phyloP scores from a whole-genome alignment of 2,329 filamentous ascomycete species.

The Monosporascus sp. region DNA sequence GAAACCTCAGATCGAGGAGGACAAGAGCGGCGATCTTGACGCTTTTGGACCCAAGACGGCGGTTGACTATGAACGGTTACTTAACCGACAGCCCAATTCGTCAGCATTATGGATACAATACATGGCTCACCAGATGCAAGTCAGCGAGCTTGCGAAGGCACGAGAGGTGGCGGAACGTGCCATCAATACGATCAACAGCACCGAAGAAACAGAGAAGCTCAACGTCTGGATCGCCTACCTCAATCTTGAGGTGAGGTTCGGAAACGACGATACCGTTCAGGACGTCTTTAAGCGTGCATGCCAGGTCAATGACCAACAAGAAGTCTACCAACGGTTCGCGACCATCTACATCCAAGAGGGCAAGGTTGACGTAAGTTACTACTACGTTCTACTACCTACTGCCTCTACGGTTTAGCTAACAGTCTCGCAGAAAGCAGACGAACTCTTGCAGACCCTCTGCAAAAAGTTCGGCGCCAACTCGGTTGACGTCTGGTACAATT shows the following conservation, averaged over 20 bases:
- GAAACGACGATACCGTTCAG: constrained; percentile 75
- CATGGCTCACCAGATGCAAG: constrained; percentile 96
- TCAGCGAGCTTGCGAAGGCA: constrained; percentile 83
- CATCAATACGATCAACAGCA: constrained; percentile 82
- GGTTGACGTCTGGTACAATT: constrained; percentile 85
- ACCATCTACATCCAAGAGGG: constrained; percentile 93
- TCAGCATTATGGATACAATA: constrained; percentile 92
- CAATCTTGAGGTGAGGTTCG: constrained; percentile 90
- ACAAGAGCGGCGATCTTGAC: constrained; percentile 89
- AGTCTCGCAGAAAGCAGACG: constrained; percentile 70
- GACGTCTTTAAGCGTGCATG: constrained; percentile 87
- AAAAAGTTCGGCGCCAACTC: constrained; percentile 84
- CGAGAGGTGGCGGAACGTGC: constrained; percentile 87
- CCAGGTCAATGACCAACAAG: constrained; percentile 87
- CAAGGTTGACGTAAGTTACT: constrained; percentile 66
- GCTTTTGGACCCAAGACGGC: constrained; percentile 81
- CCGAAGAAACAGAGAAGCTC: constrained; percentile 86
- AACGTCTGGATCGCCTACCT: constrained; percentile 94
- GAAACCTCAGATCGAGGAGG: constrained; percentile 74
- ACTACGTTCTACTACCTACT: neutral
- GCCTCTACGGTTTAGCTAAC: constrained; percentile 20
- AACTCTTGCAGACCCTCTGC: constrained; percentile 76
- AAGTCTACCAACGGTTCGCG: constrained; percentile 81
- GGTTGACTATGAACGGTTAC: constrained; percentile 87
- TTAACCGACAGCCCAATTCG: constrained; percentile 90